Base-by-base conservation (phyloP, 495 filamentous ascomycete species). In the Penicillium coffeae region DNA sequence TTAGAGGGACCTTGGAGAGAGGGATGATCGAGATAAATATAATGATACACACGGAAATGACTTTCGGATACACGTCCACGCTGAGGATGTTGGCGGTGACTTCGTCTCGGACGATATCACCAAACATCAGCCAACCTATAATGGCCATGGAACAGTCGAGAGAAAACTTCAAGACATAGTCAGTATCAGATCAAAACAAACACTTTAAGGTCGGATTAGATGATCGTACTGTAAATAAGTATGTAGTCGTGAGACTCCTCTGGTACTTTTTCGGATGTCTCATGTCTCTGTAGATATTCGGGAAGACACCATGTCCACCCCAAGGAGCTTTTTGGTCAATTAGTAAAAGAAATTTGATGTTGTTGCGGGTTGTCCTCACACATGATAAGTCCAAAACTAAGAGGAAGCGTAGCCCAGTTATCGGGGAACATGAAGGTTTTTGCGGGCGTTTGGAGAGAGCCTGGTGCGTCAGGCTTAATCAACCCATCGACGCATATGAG, bases 251-350 rank as follows among this genome's bases (percentile, higher is more conserved):
- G 15, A 96, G 75, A 41, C 84, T 86, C 63, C 79, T 80, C 16
- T 73, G 75, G 64, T 93, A 97, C 59, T 89, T 93, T 38, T 87
- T 76, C 0, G 93, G 90, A 64, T 97, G 93, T 51, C 93, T 78
- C 93, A 98, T 98, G 69, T 98, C 93, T 42, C 90, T 80, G 64
- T 96, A 98, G 59, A 98, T 96, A 58, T 95, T 95, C 2, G 93
- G 93, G 61, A 98, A 96, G 21, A 98, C 93, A 44, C 82, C 79
- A 62, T 97, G 93, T 7, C 93, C 93, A 54, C 93, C 93, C 90
- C 90, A 98, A 1, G 92, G 90, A 19, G 90, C 77, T 80, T 36
- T 46, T 9, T 41, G 21, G 0, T 21, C 9, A 8, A 6, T 55
- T 19, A 62, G 56, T 25, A 19, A n/a, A 18, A n/a, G 19, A 32